Percentiles rank a stretch among this genome's conserved stretches.
phyloP scores from a whole-genome alignment of 2,329 filamentous ascomycete species.

The Sporothrix humicola region DNA sequence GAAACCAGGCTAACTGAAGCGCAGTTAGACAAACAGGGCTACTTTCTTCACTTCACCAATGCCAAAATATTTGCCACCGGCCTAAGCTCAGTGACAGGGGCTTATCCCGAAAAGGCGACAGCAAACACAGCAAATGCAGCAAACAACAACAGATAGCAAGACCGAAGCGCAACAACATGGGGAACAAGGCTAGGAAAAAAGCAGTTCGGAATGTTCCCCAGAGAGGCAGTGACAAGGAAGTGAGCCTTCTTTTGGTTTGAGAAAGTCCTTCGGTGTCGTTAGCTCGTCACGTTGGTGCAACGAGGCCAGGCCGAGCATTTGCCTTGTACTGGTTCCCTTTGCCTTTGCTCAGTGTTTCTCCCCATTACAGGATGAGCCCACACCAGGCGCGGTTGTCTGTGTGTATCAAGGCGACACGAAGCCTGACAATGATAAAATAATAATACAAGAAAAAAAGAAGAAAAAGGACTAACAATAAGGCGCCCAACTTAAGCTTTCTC shows the following conservation, averaged over 20 bases:
- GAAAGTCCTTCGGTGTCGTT: neutral
- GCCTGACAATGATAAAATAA: neutral
- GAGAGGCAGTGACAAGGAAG: constrained; percentile 11
- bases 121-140: neutral
- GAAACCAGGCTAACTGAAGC: neutral
- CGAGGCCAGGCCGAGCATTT: neutral
- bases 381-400: constrained; percentile 5
- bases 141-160: neutral
- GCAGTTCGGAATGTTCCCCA: neutral
- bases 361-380: neutral
- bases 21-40: neutral
- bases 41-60: neutral
- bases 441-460: neutral
- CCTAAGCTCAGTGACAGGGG: neutral
- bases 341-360: neutral
- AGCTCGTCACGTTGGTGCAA: neutral
- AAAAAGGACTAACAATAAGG: neutral
- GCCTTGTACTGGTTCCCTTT: neutral
- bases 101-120: neutral
- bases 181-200: neutral
- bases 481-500: neutral
- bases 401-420: neutral
- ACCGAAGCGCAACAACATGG: neutral
- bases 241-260: constrained; percentile 6
- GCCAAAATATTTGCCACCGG: neutral